Percentiles rank a stretch among this genome's conserved stretches.
phyloP scores from a whole-genome alignment of 2,329 filamentous ascomycete genomes.

The Graphium sp. region DNA sequence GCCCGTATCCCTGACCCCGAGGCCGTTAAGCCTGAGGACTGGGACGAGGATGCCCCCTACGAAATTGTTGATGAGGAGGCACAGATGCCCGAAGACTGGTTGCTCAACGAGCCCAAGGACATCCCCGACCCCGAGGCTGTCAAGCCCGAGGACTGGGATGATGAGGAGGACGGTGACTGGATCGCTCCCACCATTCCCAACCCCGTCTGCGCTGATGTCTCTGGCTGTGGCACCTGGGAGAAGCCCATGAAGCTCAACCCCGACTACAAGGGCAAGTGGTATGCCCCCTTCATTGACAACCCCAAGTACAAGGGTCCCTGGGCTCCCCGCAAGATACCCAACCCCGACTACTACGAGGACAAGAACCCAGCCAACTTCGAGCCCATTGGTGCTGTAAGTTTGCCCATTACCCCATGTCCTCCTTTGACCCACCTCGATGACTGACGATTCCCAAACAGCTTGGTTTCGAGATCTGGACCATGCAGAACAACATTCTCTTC shows the following conservation, averaged over 20 bases:
- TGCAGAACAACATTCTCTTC: slow-evolving; percentile 97
- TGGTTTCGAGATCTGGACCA: slow-evolving; percentile 99
- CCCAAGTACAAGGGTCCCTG: slow-evolving; percentile 94
- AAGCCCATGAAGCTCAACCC: slow-evolving; percentile 90
- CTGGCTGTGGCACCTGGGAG: slow-evolving; percentile 87
- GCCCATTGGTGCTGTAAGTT: slow-evolving; percentile 87
- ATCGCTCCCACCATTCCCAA: slow-evolving; percentile 78
- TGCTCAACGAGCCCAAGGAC: slow-evolving; percentile 69
- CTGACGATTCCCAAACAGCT: slow-evolving; percentile 36
- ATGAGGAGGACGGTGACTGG: slow-evolving; percentile 99
- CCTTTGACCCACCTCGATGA: slow-evolving; percentile 2
- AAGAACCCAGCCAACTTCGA: slow-evolving; percentile 94
- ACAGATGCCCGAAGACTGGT: slow-evolving; percentile 86
- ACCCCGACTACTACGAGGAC: slow-evolving; percentile 94
- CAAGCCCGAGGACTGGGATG: slow-evolving; percentile 99
- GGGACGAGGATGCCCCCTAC: slow-evolving; percentile 95
- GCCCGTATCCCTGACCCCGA: slow-evolving; percentile 81
- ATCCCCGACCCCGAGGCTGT: slow-evolving; percentile 84
- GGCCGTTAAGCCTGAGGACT: slow-evolving; percentile 92
- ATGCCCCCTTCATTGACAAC: slow-evolving; percentile 85
- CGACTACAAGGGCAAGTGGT: slow-evolving; percentile 98
- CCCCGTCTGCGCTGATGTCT: slow-evolving; percentile 85
- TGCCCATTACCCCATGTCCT: neutral
- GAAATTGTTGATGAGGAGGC: slow-evolving; percentile 93
- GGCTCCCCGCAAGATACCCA: slow-evolving; percentile 90